Conservation (phyloP, 2,329 filamentous ascomycete species). For the Samsoniella hepiali region DNA sequence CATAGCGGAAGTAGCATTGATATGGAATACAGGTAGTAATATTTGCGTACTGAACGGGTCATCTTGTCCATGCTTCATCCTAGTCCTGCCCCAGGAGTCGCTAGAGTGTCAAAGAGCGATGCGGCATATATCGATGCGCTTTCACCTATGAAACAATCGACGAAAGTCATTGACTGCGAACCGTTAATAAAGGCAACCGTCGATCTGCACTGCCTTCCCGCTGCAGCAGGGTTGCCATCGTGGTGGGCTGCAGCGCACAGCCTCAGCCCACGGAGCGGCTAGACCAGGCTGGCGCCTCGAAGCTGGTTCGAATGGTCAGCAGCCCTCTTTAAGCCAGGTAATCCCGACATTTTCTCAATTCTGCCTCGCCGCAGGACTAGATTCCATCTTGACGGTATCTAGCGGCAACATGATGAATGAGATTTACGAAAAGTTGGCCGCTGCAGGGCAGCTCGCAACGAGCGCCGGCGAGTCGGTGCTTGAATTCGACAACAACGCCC, state of each 20-base stretch:
- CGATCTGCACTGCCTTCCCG: background rate
- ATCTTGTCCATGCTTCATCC: background rate
- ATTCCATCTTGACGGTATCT: background rate
- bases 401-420: slow-evolving; percentile 7
- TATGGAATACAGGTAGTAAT: background rate
- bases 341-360: too few relatives aligned
- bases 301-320: background rate
- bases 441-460: background rate
- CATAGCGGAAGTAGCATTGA: background rate
- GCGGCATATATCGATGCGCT: too few relatives aligned
- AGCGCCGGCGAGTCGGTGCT: background rate
- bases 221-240: background rate
- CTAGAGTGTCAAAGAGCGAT: too few relatives aligned
- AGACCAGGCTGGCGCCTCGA: background rate
- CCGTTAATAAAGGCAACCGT: background rate
- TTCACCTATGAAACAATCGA: too few relatives aligned
- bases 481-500: background rate
- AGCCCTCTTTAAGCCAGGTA: background rate
- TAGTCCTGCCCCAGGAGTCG: background rate
- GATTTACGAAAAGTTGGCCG: slow-evolving; percentile 16
- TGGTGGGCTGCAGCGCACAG: slow-evolving; percentile 1
- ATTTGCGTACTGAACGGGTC: background rate
- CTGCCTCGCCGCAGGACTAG: background rate
- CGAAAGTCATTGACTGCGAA: too few relatives aligned
- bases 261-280: background rate